Evolutionary conservation across 2,329 filamentous ascomycete genomes (phyloP).

Genomic region (Cladophialophora psammophila): DNA sequence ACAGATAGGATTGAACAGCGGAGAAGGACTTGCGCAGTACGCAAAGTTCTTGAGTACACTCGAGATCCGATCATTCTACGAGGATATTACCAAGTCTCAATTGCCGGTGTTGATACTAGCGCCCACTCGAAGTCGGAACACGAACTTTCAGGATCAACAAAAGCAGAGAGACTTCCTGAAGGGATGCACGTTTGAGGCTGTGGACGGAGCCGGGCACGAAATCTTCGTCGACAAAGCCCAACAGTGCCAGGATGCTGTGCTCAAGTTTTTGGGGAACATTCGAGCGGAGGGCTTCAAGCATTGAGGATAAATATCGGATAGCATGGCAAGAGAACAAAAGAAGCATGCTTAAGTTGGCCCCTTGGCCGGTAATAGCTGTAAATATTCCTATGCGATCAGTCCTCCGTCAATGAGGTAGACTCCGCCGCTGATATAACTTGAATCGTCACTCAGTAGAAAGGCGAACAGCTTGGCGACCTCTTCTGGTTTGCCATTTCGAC

Average conservation of each 20-base stretch:
- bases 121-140: constrained; percentile 7
- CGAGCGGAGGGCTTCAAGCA: too few species aligned
- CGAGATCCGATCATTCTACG: not conserved
- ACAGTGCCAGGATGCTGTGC: constrained; percentile 4
- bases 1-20: constrained; percentile 1
- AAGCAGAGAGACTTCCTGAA: not conserved
- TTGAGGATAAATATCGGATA: too few species aligned
- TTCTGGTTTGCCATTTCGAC: constrained; percentile 44
- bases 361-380: too few species aligned
- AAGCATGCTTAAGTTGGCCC: too few species aligned
- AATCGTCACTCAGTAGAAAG: constrained; percentile 56
- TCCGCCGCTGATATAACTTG: constrained; percentile 56
- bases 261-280: not conserved
- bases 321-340: too few species aligned
- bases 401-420: constrained; percentile 58
- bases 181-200: not conserved
- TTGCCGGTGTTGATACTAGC: constrained; percentile 9
- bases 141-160: constrained; percentile 8
- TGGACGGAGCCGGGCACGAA: constrained; percentile 10
- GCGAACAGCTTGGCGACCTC: constrained; percentile 55
- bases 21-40: constrained; percentile 11
- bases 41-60: constrained; percentile 10
- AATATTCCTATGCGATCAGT: too few species aligned
- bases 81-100: not conserved
- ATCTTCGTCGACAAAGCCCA: constrained; percentile 16